These are phyloP conservation scores for Phytopythium mirpurense DNA, from an alignment of 352 stramenopile species.

Conservation along the genomic window DNA sequence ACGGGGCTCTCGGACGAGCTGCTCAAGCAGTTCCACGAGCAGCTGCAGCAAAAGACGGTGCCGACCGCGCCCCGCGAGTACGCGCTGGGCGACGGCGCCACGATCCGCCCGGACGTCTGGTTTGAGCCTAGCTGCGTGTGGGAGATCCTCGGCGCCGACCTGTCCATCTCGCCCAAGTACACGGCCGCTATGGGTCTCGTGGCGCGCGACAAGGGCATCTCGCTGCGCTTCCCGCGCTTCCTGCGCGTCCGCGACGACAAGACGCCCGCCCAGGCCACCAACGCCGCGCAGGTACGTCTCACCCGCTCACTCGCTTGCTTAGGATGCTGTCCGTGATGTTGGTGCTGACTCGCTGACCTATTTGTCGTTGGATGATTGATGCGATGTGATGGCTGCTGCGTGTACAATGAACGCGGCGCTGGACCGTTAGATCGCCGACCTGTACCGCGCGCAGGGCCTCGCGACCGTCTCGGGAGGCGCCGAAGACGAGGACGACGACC, in stretches of 20 bases:
- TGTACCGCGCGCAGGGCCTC: conserved; percentile 78
- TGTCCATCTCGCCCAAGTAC: conserved; percentile 98
- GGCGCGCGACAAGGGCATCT: conserved; percentile 93
- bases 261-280: conserved; percentile 93
- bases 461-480: conserved; percentile 49
- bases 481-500: conserved; percentile 72
- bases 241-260: conserved; percentile 98
- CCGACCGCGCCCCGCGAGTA: conserved; percentile 89
- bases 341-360: too few species aligned
- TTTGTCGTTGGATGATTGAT: background rate
- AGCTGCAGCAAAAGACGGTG: conserved; percentile 81
- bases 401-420: conserved; percentile 3
- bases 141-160: conserved; percentile 98
- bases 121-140: conserved; percentile 96
- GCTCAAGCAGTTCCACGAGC: conserved; percentile 88
- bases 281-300: conserved; percentile 88
- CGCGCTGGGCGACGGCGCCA: conserved; percentile 86
- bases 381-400: conserved; percentile 4
- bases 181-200: conserved; percentile 93
- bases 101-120: conserved; percentile 90
- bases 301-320: background rate
- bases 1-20: conserved; percentile 99
- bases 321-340: too few species aligned
- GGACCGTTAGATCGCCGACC: conserved; percentile 64
- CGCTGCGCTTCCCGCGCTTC: conserved; percentile 98